phyloP scores from a whole-genome alignment of 179 eudicot species.

The Carnegiea gigantea region DNA sequence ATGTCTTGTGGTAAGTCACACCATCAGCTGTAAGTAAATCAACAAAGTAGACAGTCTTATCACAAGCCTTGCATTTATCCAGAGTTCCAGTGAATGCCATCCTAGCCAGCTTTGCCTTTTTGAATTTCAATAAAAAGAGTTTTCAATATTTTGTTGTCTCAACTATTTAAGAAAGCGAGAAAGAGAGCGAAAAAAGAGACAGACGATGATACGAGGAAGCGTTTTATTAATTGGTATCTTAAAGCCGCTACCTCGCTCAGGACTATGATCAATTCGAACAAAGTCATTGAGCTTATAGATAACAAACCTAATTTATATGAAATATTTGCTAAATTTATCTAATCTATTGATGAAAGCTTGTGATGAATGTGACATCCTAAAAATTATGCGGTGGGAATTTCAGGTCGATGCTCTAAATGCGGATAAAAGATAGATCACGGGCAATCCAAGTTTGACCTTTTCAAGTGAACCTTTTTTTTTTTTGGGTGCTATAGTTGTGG shows the following conservation, averaged over 20 bases:
- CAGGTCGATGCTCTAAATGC: slow-evolving; percentile 31
- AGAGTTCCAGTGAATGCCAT: slow-evolving; percentile 86
- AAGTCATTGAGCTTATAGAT: slow-evolving; percentile 30
- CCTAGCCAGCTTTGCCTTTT: slow-evolving; percentile 7
- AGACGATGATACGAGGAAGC: slow-evolving; percentile 23
- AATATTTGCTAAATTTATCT: slow-evolving; percentile 24
- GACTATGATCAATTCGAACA: slow-evolving; percentile 41
- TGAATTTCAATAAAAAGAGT: not conserved
- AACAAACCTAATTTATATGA: slow-evolving; percentile 23
- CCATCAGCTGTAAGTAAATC: slow-evolving; percentile 85
- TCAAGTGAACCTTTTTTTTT: slow-evolving; percentile 15
- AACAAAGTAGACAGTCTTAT: slow-evolving; percentile 79
- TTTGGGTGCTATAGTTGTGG: slow-evolving; percentile 15
- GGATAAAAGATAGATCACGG: slow-evolving; percentile 22
- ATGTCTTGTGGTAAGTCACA: slow-evolving; percentile 61
- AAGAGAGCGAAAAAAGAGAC: not conserved
- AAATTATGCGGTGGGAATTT: slow-evolving; percentile 35
- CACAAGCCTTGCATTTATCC: slow-evolving; percentile 91
- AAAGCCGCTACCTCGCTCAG: slow-evolving; percentile 21
- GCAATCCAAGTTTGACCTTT: slow-evolving; percentile 21
- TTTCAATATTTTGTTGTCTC: not conserved
- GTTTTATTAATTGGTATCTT: not conserved
- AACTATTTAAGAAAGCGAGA: not conserved
- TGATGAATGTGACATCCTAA: slow-evolving; percentile 8
- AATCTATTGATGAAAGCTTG: slow-evolving; percentile 7